Conservation (phyloP, 768 basidiomycete species). For the Serendipita sp. region DNA sequence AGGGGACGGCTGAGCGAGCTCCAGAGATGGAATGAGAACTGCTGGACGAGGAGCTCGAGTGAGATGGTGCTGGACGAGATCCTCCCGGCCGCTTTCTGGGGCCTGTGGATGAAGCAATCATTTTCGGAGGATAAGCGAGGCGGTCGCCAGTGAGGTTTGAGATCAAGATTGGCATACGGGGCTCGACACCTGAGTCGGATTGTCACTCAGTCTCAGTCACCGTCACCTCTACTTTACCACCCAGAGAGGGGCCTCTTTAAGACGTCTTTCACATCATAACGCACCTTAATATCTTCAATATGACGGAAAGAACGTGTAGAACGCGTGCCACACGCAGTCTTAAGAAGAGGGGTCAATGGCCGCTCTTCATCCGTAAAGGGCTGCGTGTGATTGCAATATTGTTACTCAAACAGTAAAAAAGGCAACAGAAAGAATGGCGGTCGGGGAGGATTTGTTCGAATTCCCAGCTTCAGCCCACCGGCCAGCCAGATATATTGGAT, state of each 20-base stretch:
- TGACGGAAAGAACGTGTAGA: neutral
- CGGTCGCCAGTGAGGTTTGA: neutral
- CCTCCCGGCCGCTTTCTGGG: neutral
- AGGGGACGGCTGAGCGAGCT: neutral
- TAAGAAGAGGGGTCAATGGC: no score
- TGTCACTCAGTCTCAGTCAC: no score
- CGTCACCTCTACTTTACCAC: no score
- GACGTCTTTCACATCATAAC: no score
- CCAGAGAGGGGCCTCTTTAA: no score
- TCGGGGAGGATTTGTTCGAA: neutral
- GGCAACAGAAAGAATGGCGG: neutral
- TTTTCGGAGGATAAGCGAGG: neutral
- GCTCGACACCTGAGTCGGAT: no score
- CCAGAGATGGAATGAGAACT: neutral
- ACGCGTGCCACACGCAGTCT: neutral
- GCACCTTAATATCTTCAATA: neutral
- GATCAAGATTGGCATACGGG: no score
- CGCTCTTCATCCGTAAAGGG: no score
- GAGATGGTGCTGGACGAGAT: slow-evolving; percentile 1
- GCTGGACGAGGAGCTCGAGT: neutral
- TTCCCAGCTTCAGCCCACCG: neutral
- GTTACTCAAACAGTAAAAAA: neutral
- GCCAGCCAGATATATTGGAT: neutral
- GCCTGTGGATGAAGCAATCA: neutral
- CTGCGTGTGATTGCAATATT: neutral